A percentile compares a stretch with the other conserved stretches of the same genome.
phyloP scores from a whole-genome alignment of 2,329 filamentous ascomycete species.

The Penicillium hordei region DNA sequence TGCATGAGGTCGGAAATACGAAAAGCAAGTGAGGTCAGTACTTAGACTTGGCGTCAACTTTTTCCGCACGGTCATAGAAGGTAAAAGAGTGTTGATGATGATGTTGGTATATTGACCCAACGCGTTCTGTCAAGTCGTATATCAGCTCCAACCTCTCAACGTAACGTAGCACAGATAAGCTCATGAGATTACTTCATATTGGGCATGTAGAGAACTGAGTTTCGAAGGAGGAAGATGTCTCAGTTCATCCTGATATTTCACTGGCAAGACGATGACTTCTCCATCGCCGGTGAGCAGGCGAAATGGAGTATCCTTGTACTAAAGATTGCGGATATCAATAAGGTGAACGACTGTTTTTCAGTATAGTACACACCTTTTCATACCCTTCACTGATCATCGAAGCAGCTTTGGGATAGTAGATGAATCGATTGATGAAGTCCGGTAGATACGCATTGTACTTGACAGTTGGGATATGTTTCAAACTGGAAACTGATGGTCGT shows the following conservation, averaged over 20 bases:
- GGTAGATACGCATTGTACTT: slow-evolving; percentile 23
- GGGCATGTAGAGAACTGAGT: slow-evolving; percentile 31
- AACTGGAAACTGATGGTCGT: slow-evolving; percentile 4
- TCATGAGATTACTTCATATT: slow-evolving; percentile 24
- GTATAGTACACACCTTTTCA: slow-evolving; percentile 18
- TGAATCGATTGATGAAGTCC: slow-evolving; percentile 26
- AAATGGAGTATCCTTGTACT: slow-evolving; percentile 31
- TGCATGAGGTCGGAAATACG: background rate
- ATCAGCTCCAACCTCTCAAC: background rate
- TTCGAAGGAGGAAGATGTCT: slow-evolving; percentile 17
- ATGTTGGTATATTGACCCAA: slow-evolving; percentile 32
- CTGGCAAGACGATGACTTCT: slow-evolving; percentile 31
- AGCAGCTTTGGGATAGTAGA: slow-evolving; percentile 26
- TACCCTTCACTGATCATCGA: slow-evolving; percentile 30
- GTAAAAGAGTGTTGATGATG: slow-evolving; percentile 26
- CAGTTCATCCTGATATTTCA: slow-evolving; percentile 29
- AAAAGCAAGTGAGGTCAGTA: background rate
- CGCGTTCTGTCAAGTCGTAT: slow-evolving; percentile 22
- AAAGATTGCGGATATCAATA: background rate
- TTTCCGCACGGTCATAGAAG: slow-evolving; percentile 25
- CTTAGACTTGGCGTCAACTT: slow-evolving; percentile 27
- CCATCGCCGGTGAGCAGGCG: slow-evolving; percentile 32
- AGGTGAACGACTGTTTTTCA: too few relatives aligned
- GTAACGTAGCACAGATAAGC: background rate
- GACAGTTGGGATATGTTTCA: slow-evolving; percentile 26